phyloP scores from a whole-genome alignment of 1,284 basidiomycete species.

The Trichosporon faecale region DNA sequence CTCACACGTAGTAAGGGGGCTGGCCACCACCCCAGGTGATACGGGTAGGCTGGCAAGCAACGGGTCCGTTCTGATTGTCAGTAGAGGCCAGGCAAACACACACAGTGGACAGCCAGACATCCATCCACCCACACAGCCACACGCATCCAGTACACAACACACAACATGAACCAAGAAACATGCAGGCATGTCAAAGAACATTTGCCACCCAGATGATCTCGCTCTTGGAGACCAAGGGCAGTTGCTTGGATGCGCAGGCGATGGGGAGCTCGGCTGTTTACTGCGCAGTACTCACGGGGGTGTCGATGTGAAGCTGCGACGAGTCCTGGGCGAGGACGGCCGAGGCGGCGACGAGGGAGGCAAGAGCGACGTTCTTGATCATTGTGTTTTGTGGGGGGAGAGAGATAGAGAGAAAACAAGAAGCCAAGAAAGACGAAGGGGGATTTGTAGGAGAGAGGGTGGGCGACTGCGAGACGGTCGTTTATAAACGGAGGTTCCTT shows the following conservation, averaged over 20 bases:
- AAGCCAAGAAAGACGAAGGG: not conserved
- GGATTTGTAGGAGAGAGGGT: constrained; percentile 1
- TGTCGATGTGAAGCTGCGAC: constrained; percentile 14
- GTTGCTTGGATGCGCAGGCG: not conserved
- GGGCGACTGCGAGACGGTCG: constrained; percentile 6
- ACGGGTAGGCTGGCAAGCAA: constrained; percentile 24
- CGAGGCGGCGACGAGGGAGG: constrained; percentile 20
- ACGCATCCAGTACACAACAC: not conserved
- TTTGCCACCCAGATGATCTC: not conserved
- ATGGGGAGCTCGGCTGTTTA: not conserved
- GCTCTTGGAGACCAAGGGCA: not conserved
- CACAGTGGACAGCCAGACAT: not conserved
- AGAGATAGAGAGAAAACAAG: constrained; percentile 12
- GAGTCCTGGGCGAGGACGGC: constrained; percentile 24
- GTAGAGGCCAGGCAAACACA: constrained; percentile 4
- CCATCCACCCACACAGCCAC: not conserved
- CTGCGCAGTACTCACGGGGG: constrained; percentile 26
- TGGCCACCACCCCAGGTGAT: constrained; percentile 61
- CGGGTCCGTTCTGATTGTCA: constrained; percentile 19
- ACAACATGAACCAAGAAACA: not conserved
- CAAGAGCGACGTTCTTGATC: constrained; percentile 11
- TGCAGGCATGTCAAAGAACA: not conserved
- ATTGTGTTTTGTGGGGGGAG: constrained; percentile 11
- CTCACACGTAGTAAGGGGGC: constrained; percentile 63
- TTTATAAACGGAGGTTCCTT: constrained; percentile 6